phyloP scores from a whole-genome alignment of 2,329 filamentous ascomycete genomes.

The Talaromyces sp. region DNA sequence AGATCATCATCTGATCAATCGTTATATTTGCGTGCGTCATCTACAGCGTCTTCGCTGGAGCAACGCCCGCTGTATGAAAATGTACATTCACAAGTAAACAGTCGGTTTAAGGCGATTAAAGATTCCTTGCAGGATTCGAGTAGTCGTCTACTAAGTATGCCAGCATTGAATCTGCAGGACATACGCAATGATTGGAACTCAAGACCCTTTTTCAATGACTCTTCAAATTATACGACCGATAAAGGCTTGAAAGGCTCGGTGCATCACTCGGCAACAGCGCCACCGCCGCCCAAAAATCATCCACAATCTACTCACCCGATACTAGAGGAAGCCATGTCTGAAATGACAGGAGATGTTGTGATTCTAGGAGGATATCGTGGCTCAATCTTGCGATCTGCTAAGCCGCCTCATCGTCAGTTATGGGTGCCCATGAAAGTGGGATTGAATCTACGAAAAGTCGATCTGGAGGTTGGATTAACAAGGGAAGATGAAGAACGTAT shows the following conservation, averaged over 20 bases:
- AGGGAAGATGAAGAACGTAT: conserved; percentile 77
- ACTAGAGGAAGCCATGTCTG: conserved; percentile 65
- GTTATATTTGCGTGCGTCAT: conserved; percentile 70
- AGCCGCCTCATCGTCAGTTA: conserved; percentile 79
- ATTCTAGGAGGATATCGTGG: conserved; percentile 89
- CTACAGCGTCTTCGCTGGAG: conserved; percentile 78
- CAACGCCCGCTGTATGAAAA: conserved; percentile 80
- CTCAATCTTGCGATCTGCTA: conserved; percentile 82
- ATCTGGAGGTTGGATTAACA: conserved; percentile 82
- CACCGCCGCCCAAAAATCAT: conserved; percentile 25
- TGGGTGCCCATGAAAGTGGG: conserved; percentile 96
- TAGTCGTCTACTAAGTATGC: conserved; percentile 61
- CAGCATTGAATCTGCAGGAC: conserved; percentile 46
- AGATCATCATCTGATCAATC: conserved; percentile 77
- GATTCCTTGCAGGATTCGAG: conserved; percentile 85
- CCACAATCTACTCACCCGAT: conserved; percentile 42
- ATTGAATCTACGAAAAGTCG: conserved; percentile 85
- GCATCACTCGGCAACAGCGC: conserved; percentile 11
- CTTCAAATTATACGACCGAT: conserved; percentile 10
- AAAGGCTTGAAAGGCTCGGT: conserved; percentile 13
- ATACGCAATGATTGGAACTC: conserved; percentile 41
- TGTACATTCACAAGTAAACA: conserved; percentile 83
- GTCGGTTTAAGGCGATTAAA: conserved; percentile 83
- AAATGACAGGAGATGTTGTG: conserved; percentile 80
- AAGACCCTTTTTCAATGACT: conserved; percentile 36